These are phyloP conservation scores for Entophlyctis luteolus DNA, from an alignment of 192 early-diverging fungal genomes.

Conservation along the genomic window DNA sequence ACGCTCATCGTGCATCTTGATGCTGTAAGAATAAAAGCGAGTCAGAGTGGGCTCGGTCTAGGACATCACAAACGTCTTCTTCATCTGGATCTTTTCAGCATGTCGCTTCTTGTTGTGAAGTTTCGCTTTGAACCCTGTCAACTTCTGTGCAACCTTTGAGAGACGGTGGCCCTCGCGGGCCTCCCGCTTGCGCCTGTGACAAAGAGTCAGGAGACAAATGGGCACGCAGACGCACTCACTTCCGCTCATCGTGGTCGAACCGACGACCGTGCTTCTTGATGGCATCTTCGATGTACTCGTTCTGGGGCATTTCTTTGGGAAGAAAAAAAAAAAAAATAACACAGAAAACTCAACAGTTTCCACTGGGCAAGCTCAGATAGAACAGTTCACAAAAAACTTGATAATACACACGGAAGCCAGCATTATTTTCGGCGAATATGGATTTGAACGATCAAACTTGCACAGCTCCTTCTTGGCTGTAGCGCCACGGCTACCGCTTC, in stretches of 20 bases:
- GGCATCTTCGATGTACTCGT: conserved; percentile 98
- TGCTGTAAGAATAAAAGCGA: conserved; percentile 35
- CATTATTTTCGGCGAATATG: no score
- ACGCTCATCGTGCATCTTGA: conserved; percentile 98
- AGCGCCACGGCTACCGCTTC: no score
- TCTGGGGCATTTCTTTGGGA: conserved; percentile 63
- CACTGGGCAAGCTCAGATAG: no score
- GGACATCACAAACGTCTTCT: conserved; percentile 77
- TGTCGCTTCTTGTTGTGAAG: conserved; percentile 98
- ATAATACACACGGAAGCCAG: no score
- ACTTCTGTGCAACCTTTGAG: conserved; percentile 91
- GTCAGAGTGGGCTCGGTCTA: background rate
- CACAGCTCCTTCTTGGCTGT: no score
- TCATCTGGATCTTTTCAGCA: conserved; percentile 98
- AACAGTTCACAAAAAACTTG: no score
- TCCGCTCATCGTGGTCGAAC: conserved; percentile 90
- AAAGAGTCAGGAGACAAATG: background rate
- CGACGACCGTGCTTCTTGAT: conserved; percentile 96
- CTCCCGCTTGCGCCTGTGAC: conserved; percentile 82
- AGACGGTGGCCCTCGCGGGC: conserved; percentile 89
- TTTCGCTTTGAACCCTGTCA: conserved; percentile 96
- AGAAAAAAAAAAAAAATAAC: background rate
- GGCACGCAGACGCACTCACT: conserved; percentile 50
- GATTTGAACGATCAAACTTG: no score
- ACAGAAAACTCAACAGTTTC: no score